These are phyloP conservation scores for Candida suzukii DNA, from an alignment of 805 yeast genomes.

Conservation along the genomic window DNA sequence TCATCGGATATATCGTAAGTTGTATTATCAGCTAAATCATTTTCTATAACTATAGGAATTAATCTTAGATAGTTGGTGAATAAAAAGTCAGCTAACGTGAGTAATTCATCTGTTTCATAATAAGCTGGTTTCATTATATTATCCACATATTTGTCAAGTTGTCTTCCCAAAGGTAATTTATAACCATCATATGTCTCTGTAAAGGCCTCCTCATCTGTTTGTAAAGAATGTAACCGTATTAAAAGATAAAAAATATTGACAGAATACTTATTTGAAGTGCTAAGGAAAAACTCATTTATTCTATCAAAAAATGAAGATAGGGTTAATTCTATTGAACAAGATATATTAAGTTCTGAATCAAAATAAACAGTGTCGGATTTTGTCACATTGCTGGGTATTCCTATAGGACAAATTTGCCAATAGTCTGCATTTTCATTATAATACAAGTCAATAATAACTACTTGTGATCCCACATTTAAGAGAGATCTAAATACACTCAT, in stretches of 20 bases:
- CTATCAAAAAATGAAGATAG: conserved; percentile 18
- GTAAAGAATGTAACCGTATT: conserved; percentile 27
- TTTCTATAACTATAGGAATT: conserved; percentile 27
- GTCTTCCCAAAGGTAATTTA: neutral
- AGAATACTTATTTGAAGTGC: conserved; percentile 38
- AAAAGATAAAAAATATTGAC: conserved; percentile 37
- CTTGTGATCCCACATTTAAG: conserved; percentile 37
- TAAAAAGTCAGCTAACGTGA: conserved; percentile 28
- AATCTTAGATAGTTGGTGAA: conserved; percentile 27
- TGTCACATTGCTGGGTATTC: neutral
- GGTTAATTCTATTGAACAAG: neutral
- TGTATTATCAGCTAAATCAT: conserved; percentile 20
- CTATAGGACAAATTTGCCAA: conserved; percentile 55
- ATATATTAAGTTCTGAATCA: neutral
- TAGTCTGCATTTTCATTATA: conserved; percentile 37
- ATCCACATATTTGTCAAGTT: neutral
- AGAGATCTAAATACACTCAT: conserved; percentile 22
- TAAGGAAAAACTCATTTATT: conserved; percentile 26
- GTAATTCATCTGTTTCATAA: conserved; percentile 20
- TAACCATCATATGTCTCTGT: conserved; percentile 4
- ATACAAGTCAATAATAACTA: conserved; percentile 47
- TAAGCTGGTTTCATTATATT: neutral
- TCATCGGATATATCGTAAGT: conserved; percentile 22
- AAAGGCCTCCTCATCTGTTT: conserved; percentile 4
- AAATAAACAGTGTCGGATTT: no score